Evolutionary conservation across 805 yeast species (phyloP).

Genomic region (Yueomyces sinensis): DNA sequence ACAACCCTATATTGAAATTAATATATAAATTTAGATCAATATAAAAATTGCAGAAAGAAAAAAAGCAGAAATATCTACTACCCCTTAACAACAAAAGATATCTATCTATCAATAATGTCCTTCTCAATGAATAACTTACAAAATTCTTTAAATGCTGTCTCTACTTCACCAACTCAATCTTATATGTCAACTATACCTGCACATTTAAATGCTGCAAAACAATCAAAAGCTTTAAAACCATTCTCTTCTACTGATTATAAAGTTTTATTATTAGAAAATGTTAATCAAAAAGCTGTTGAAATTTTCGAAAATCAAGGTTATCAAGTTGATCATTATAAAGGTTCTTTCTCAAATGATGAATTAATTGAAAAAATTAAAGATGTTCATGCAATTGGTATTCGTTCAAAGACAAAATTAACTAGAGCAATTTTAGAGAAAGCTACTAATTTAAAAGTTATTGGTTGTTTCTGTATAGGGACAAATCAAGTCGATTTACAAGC

Average conservation of each 20-base stretch:
- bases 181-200: slow-evolving; percentile 41
- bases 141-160: slow-evolving; percentile 53
- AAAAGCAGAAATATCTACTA: no score
- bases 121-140: slow-evolving; percentile 27
- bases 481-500: slow-evolving; percentile 89
- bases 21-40: no score
- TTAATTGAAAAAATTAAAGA: slow-evolving; percentile 85
- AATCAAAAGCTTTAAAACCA: slow-evolving; percentile 74
- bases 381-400: slow-evolving; percentile 94
- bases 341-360: slow-evolving; percentile 84
- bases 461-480: slow-evolving; percentile 99
- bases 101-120: no score
- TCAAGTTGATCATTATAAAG: slow-evolving; percentile 88
- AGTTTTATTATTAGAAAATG: slow-evolving; percentile 82
- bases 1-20: no score
- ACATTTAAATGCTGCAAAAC: slow-evolving; percentile 29
- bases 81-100: no score
- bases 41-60: no score
- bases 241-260: slow-evolving; percentile 92
- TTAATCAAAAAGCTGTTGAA: slow-evolving; percentile 81
- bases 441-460: slow-evolving; percentile 76
- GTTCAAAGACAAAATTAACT: slow-evolving; percentile 89
- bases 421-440: slow-evolving; percentile 73
- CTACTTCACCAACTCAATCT: slow-evolving; percentile 71
- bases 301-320: slow-evolving; percentile 85